Evolutionary conservation across 345 rosid species (phyloP).

Genomic region (Moricandia arvensis): DNA sequence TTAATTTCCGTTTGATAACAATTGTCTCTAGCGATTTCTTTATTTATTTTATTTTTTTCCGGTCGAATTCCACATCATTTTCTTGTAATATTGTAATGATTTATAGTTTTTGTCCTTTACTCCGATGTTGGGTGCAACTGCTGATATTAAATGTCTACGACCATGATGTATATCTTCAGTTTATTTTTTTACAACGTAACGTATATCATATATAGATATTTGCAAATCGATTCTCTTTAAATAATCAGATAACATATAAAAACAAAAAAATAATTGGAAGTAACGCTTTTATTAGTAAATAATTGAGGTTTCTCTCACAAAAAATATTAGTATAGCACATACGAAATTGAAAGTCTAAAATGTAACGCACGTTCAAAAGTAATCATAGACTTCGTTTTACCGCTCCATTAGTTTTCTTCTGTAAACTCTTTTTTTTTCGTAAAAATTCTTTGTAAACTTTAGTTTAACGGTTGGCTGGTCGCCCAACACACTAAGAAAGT

Average conservation of each 20-base stretch:
- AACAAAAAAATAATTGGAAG: not conserved
- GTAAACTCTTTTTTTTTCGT: no score
- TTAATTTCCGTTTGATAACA: not conserved
- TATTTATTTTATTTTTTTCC: not conserved
- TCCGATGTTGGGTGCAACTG: constrained; percentile 37
- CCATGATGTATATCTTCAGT: constrained; percentile 11
- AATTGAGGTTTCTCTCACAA: not conserved
- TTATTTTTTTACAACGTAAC: not conserved
- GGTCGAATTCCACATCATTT: constrained; percentile 30
- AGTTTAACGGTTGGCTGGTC: no score
- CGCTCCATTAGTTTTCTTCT: not conserved
- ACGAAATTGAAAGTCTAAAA: not conserved
- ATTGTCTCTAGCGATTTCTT: constrained; percentile 29
- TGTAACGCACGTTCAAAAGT: not conserved
- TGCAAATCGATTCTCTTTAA: not conserved
- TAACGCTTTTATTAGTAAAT: not conserved
- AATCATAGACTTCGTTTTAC: not conserved
- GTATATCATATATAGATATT: not conserved
- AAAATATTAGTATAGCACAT: not conserved
- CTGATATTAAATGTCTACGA: constrained; percentile 34
- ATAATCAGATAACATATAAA: not conserved
- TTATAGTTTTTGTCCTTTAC: constrained; percentile 40
- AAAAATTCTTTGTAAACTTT: no score
- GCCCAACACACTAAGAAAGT: no score
- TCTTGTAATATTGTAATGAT: constrained; percentile 34